These are phyloP conservation scores for Entelexis paramagnoliae DNA, from an alignment of 1,139 yeast genomes.

Conservation along the genomic window DNA sequence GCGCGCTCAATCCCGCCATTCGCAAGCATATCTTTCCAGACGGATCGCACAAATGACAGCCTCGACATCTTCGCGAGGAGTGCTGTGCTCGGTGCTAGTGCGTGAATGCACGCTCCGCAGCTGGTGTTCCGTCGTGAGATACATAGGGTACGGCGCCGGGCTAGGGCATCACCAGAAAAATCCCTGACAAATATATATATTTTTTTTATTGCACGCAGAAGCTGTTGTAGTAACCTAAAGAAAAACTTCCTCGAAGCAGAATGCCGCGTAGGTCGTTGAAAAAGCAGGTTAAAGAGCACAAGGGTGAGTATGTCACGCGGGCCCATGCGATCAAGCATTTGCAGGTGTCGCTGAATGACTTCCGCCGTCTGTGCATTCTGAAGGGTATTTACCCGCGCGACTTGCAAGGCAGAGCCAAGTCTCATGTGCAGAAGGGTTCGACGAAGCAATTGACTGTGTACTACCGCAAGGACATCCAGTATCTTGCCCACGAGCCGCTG, in stretches of 20 bases:
- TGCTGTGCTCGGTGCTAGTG: background rate
- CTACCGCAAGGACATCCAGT: constrained; percentile 88
- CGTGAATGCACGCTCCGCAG: background rate
- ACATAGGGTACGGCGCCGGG: constrained; percentile 1
- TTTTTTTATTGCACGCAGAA: constrained; percentile 5
- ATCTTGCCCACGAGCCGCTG: constrained; percentile 90
- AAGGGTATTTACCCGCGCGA: constrained; percentile 89
- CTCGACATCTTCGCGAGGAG: background rate
- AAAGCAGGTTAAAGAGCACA: constrained; percentile 33
- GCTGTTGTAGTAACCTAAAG: background rate
- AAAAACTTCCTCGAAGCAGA: background rate
- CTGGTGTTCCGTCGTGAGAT: background rate
- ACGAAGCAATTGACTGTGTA: constrained; percentile 94
- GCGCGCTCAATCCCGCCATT: constrained; percentile 24
- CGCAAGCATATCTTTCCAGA: constrained; percentile 24
- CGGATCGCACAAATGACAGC: constrained; percentile 20
- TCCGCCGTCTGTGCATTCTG: constrained; percentile 93
- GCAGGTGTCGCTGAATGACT: constrained; percentile 94
- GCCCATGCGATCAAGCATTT: constrained; percentile 89
- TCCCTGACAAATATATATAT: constrained; percentile 4
- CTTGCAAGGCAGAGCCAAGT: constrained; percentile 67
- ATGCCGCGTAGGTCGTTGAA: constrained; percentile 11
- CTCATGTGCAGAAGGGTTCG: constrained; percentile 94
- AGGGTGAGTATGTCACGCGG: constrained; percentile 88
- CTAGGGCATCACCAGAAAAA: background rate